Percentiles rank a stretch among this genome's conserved stretches.
Conservation (phyloP, 495 filamentous ascomycete genomes). For the Hypoxylon cercidicola region DNA sequence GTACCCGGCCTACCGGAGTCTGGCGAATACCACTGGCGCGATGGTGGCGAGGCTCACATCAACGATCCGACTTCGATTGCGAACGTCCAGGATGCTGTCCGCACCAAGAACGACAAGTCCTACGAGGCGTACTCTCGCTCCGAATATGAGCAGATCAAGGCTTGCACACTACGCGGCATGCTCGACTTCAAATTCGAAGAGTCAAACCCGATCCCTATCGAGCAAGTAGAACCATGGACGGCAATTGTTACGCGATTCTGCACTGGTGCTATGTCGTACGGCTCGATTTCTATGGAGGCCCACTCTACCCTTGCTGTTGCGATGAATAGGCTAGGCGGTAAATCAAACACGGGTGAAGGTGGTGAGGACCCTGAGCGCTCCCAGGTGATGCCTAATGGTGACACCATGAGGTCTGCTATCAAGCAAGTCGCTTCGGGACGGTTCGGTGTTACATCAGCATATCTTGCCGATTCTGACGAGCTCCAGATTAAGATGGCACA, state of each 20-base stretch:
- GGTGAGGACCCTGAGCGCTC: conserved; percentile 97
- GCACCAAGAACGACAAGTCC: conserved; percentile 99
- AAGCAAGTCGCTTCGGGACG: conserved; percentile 98
- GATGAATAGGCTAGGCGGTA: conserved; percentile 97
- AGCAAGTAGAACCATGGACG: conserved; percentile 99
- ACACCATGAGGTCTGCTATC: conserved; percentile 98
- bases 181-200: conserved; percentile 98
- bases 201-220: conserved; percentile 85
- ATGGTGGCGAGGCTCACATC: conserved; percentile 97
- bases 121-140: conserved; percentile 97
- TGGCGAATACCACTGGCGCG: conserved; percentile 99
- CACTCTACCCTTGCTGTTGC: conserved; percentile 97
- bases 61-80: conserved; percentile 97
- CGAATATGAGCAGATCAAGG: conserved; percentile 97
- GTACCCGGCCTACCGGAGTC: conserved; percentile 91
- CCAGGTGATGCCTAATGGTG: conserved; percentile 85
- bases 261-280: conserved; percentile 99
- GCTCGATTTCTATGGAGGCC: conserved; percentile 99
- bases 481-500: conserved; percentile 99
- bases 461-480: conserved; percentile 98
- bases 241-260: conserved; percentile 98
- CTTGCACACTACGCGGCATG: conserved; percentile 95
- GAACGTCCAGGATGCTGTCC: conserved; percentile 97
- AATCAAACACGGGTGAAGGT: conserved; percentile 99
- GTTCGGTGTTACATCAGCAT: conserved; percentile 98